A percentile compares a stretch with the other conserved stretches of the same genome.
phyloP scores from a whole-genome alignment of 192 early-diverging fungal species.

The Coemansia sp. region DNA sequence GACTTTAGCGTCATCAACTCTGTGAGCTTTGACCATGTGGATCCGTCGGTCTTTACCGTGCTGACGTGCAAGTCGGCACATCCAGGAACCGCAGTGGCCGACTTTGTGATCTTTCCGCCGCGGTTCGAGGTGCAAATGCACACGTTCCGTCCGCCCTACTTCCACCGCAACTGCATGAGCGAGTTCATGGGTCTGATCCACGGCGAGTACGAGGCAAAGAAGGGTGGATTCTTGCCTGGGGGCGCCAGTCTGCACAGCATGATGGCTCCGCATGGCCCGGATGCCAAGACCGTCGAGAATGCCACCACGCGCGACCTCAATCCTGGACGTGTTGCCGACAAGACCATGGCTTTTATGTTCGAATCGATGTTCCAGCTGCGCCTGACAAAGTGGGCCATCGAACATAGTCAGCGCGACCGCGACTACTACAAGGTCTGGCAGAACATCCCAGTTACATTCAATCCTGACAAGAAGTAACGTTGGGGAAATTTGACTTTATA shows the following conservation, averaged over 20 bases:
- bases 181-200: constrained; percentile 97
- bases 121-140: constrained; percentile 88
- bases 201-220: constrained; percentile 93
- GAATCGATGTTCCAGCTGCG: constrained; percentile 82
- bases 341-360: constrained; percentile 95
- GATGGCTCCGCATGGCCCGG: constrained; percentile 95
- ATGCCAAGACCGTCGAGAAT: constrained; percentile 70
- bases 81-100: constrained; percentile 83
- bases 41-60: constrained; percentile 97
- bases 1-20: constrained; percentile 85
- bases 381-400: constrained; percentile 78
- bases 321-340: constrained; percentile 80
- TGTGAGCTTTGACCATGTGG: constrained; percentile 84
- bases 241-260: constrained; percentile 78
- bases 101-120: constrained; percentile 98
- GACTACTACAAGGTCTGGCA: constrained; percentile 92
- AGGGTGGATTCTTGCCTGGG: constrained; percentile 87
- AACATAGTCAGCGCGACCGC: constrained; percentile 70
- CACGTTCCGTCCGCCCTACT: constrained; percentile 94
- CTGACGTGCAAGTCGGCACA: constrained; percentile 85
- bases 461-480: constrained; percentile 24
- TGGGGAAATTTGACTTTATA: background rate
- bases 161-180: constrained; percentile 97
- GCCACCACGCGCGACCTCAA: constrained; percentile 70
- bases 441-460: constrained; percentile 55